A percentile compares a stretch with the other conserved stretches of the same genome.
phyloP scores from a whole-genome alignment of 176 grass and related monocot species.

The Elymus sibiricus region DNA sequence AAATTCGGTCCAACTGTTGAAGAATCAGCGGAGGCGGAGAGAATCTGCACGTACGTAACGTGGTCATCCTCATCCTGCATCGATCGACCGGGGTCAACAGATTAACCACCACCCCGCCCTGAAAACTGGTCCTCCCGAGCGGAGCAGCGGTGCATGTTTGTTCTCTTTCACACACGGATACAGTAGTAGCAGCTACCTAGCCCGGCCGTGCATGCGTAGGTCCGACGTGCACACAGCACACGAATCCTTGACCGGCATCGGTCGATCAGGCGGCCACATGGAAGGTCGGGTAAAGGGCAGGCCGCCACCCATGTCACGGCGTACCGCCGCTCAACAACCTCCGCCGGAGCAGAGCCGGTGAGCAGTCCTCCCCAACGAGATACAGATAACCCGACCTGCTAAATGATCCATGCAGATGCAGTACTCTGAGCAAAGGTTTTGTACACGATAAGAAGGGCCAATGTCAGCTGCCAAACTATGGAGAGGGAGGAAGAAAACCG shows the following conservation, averaged over 20 bases:
- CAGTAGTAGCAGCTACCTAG: not conserved
- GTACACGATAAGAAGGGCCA: too few species aligned
- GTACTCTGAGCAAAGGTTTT: too few species aligned
- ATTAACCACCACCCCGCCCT: not conserved
- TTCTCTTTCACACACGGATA: not conserved
- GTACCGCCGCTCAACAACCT: not conserved
- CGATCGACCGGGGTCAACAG: not conserved
- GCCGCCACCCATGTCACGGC: not conserved
- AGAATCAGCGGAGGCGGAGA: not conserved
- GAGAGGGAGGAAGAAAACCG: not conserved
- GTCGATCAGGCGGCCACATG: slow-evolving; percentile 18
- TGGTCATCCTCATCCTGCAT: not conserved
- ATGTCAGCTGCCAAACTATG: too few species aligned
- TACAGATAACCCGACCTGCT: too few species aligned
- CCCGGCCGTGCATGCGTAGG: not conserved
- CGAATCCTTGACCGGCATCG: not conserved
- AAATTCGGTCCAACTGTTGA: not conserved
- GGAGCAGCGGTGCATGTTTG: not conserved
- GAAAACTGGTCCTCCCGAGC: not conserved
- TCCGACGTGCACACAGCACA: not conserved
- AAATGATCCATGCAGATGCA: too few species aligned
- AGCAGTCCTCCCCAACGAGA: too few species aligned
- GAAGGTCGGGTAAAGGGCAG: not conserved
- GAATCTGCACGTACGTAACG: not conserved
- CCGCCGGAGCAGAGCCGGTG: not conserved